These are phyloP conservation scores for Phaffomyces antillensis DNA, from an alignment of 805 yeast genomes.

Conservation along the genomic window DNA sequence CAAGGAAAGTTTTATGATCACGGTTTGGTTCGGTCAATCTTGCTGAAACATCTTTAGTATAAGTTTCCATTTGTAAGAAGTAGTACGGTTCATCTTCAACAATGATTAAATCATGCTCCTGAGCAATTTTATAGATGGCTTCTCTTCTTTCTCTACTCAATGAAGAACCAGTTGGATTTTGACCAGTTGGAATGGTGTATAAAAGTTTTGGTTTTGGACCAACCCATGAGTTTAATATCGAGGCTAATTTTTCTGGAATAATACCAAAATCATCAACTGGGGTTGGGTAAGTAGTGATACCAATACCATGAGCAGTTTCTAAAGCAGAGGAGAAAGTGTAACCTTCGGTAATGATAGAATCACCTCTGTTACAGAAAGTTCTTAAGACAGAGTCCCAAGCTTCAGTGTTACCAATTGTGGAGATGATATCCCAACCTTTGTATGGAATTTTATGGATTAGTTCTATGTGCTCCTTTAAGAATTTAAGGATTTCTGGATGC, in stretches of 20 bases:
- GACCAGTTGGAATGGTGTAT: slow-evolving; percentile 93
- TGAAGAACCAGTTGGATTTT: slow-evolving; percentile 95
- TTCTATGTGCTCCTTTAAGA: slow-evolving; percentile 70
- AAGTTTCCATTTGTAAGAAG: slow-evolving; percentile 87
- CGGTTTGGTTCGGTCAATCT: slow-evolving; percentile 14
- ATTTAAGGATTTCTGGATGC: slow-evolving; percentile 58
- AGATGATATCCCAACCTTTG: slow-evolving; percentile 64
- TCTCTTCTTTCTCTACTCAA: slow-evolving; percentile 70
- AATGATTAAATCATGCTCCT: slow-evolving; percentile 78
- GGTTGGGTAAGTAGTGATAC: slow-evolving; percentile 62
- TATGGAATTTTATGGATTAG: slow-evolving; percentile 39
- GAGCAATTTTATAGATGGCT: slow-evolving; percentile 69
- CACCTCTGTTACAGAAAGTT: slow-evolving; percentile 72
- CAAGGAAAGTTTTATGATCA: slow-evolving; percentile 31
- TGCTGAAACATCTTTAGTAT: slow-evolving; percentile 40
- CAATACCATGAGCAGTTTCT: slow-evolving; percentile 72
- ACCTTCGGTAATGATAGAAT: slow-evolving; percentile 76
- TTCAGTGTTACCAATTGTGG: slow-evolving; percentile 84
- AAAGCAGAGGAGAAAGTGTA: slow-evolving; percentile 78
- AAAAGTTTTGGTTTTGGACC: slow-evolving; percentile 73
- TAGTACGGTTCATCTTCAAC: slow-evolving; percentile 97
- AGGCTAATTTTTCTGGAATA: slow-evolving; percentile 61
- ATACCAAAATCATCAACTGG: slow-evolving; percentile 77
- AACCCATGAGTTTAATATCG: slow-evolving; percentile 62
- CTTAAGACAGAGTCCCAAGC: slow-evolving; percentile 80